phyloP scores from a whole-genome alignment of 1,284 basidiomycete species.

The Afroboletus lepidellus region DNA sequence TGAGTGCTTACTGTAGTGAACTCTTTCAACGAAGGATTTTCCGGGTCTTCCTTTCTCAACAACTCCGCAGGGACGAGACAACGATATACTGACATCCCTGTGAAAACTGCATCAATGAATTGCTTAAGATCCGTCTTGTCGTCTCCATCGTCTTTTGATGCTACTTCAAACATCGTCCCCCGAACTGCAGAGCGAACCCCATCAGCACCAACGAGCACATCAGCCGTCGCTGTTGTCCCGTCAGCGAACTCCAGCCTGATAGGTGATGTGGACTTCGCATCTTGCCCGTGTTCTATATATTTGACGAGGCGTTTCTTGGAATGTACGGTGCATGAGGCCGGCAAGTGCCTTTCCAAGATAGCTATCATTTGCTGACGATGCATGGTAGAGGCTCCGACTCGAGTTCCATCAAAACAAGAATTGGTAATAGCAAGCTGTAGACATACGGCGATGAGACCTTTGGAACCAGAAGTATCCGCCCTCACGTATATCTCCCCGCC shows the following conservation, averaged over 20 bases:
- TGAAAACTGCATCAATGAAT: constrained; percentile 19
- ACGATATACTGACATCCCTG: constrained; percentile 21
- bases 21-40: constrained; percentile 2
- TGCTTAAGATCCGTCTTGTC: constrained; percentile 10
- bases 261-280: not conserved
- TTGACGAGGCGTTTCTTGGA: constrained; percentile 17
- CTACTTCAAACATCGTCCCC: constrained; percentile 18
- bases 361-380: constrained; percentile 28
- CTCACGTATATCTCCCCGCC: constrained; percentile 15
- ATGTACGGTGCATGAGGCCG: constrained; percentile 23
- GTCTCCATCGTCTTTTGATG: not conserved
- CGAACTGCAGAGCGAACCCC: constrained; percentile 24
- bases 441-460: constrained; percentile 3
- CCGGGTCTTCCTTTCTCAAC: constrained; percentile 7
- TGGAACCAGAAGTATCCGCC: constrained; percentile 18
- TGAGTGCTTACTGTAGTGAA: constrained; percentile 9
- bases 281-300: constrained; percentile 11
- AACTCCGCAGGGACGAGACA: constrained; percentile 17
- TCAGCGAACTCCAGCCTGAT: constrained; percentile 20
- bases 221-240: constrained; percentile 18
- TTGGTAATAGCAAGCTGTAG: too few relatives aligned
- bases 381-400: constrained; percentile 14
- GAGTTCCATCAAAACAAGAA: not conserved
- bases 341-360: constrained; percentile 19
- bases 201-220: constrained; percentile 21